Evolutionary conservation across 2,329 filamentous ascomycete genomes (phyloP), one percentile per base, ranked within the genome.

Genomic region (Curvularia sp.): DNA sequence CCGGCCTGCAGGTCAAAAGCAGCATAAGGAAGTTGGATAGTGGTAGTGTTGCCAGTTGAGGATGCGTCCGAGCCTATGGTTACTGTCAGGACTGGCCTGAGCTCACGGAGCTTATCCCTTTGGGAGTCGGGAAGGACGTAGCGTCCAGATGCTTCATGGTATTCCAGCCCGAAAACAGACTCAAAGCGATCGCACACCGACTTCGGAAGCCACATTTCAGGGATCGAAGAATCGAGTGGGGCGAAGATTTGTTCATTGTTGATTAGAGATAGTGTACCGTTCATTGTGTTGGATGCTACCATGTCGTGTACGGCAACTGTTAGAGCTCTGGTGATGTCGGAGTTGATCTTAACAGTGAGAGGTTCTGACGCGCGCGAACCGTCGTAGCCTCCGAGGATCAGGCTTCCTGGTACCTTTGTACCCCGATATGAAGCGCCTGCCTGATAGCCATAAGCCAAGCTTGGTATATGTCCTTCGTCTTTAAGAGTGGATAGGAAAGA

Each of bases 1-100:
- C 78, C 76, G 13, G 75, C 62, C 31, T 76, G 67, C 7, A 81
- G 65, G 53, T 82, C 79, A 61, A 83, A 82, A 4, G 80, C 78
- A 10, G 72, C 71, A 54, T 82, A 83, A 2, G 80, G 78, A 0
- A 82, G 65, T 2, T 69, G 70, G 30, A 82, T 78, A 49, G n/a
- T 2, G 0, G 44, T 50, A 10, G 35, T 55, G 15, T 55, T 55
- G 1, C 53, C 53, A 1, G 35, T 26, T 13, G 30, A 41, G 1
- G 8, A 18, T 30, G 18, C 1, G n/a, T 47, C 43, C 12, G 43
- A 47, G n/a, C 43, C 43, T 15, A 47, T 31, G 15, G 43, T 47
- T 10, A 47, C 28, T 18, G 43, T 47, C n/a, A 47, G 5, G 26
- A 31, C 28, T 4, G 43, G 43, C 5, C 43, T 13, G 1, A 55